These are phyloP conservation scores for Xylariaceae sp. DNA, from an alignment of 2,329 filamentous ascomycete species.

Conservation along the genomic window DNA sequence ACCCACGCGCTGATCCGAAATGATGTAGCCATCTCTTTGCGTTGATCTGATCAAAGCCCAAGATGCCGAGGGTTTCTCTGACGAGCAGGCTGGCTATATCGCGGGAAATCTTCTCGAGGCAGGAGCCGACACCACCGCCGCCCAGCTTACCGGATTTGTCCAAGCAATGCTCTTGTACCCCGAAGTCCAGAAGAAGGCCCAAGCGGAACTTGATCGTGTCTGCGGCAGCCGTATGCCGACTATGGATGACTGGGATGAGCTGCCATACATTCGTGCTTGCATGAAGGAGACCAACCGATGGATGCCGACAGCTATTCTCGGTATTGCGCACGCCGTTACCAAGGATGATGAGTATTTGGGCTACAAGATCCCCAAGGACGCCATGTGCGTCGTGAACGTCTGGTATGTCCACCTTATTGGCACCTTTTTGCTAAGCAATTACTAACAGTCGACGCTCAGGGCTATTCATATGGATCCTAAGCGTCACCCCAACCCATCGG, in stretches of 20 bases:
- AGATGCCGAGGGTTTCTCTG: slow-evolving; percentile 30
- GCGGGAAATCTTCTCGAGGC: slow-evolving; percentile 29
- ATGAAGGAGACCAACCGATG: slow-evolving; percentile 48
- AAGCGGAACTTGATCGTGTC: slow-evolving; percentile 39
- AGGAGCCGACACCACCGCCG: slow-evolving; percentile 43
- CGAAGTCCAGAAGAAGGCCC: slow-evolving; percentile 31
- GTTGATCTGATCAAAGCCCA: slow-evolving; percentile 30
- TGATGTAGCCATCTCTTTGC: slow-evolving; percentile 27
- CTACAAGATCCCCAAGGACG: slow-evolving; percentile 42
- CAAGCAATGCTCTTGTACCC: slow-evolving; percentile 41
- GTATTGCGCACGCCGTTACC: slow-evolving; percentile 38
- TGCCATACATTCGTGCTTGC: slow-evolving; percentile 47
- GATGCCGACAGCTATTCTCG: slow-evolving; percentile 40
- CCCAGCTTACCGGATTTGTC: slow-evolving; percentile 40
- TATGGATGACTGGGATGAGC: slow-evolving; percentile 39
- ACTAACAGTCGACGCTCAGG: slow-evolving; percentile 31
- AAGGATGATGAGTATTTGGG: slow-evolving; percentile 39
- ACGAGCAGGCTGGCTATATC: slow-evolving; percentile 36
- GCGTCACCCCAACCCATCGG: slow-evolving; percentile 39
- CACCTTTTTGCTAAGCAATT: not conserved
- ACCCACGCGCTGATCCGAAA: not conserved
- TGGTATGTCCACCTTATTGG: slow-evolving; percentile 29
- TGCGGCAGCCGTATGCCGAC: slow-evolving; percentile 43
- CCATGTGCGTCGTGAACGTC: slow-evolving; percentile 40
- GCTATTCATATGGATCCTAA: slow-evolving; percentile 46